Conservation (phyloP, 2,329 filamentous ascomycete species). For the Fonsecaea nubica region DNA sequence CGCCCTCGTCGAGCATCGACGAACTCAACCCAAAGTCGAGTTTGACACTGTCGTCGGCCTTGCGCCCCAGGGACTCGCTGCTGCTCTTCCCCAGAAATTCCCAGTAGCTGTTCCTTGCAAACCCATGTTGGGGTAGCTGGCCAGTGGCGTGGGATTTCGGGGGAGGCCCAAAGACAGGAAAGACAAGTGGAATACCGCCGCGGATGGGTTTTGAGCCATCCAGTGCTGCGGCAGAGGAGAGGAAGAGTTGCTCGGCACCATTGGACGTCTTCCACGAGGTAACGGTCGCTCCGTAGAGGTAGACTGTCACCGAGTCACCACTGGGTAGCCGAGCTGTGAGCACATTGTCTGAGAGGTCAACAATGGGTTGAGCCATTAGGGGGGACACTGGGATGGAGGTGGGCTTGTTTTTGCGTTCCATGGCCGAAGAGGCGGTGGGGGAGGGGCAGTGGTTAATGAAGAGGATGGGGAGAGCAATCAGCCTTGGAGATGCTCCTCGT, state of each 20-base stretch:
- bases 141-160: constrained; percentile 78
- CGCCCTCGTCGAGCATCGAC: constrained; percentile 71
- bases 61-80: constrained; percentile 54
- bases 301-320: constrained; percentile 82
- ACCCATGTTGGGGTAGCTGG: constrained; percentile 87
- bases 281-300: constrained; percentile 92
- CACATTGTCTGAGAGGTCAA: constrained; percentile 74
- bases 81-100: constrained; percentile 90
- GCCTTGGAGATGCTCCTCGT: not conserved
- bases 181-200: constrained; percentile 55
- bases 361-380: constrained; percentile 75
- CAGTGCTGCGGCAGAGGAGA: constrained; percentile 78
- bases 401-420: constrained; percentile 86
- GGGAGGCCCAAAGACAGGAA: constrained; percentile 75
- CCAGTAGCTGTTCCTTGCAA: constrained; percentile 88
- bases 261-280: constrained; percentile 87
- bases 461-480: not conserved
- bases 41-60: constrained; percentile 75
- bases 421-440: constrained; percentile 17
- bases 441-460: constrained; percentile 7
- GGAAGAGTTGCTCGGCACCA: constrained; percentile 82
- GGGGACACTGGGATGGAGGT: constrained; percentile 76
- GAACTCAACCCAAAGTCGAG: constrained; percentile 92
- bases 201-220: constrained; percentile 90
- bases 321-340: constrained; percentile 83